Conservation (phyloP, 2,329 filamentous ascomycete species). For the Fonsecaea erecta region DNA sequence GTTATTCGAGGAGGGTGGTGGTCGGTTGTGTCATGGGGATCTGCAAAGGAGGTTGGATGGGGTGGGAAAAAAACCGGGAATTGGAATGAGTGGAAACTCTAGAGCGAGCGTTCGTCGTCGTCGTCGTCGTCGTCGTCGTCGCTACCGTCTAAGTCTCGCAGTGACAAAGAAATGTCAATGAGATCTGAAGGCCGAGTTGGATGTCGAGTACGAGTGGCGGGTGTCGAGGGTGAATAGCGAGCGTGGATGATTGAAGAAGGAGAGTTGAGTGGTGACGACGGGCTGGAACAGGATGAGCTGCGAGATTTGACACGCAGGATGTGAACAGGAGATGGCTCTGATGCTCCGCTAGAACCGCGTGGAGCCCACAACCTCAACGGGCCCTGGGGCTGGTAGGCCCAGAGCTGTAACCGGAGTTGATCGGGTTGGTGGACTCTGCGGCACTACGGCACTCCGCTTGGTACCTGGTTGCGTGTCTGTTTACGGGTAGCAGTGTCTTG, state of each 20-base stretch:
- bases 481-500: slow-evolving; percentile 5
- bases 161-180: slow-evolving; percentile 27
- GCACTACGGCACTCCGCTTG: not conserved
- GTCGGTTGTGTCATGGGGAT: slow-evolving; percentile 31
- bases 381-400: not conserved
- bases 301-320: slow-evolving; percentile 26
- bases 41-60: slow-evolving; percentile 17
- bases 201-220: slow-evolving; percentile 12
- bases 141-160: slow-evolving; percentile 1
- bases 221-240: slow-evolving; percentile 25
- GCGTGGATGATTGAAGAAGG: slow-evolving; percentile 21
- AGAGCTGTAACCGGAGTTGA: not conserved
- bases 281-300: slow-evolving; percentile 32
- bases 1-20: slow-evolving; percentile 21
- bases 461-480: not conserved
- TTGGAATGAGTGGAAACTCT: slow-evolving; percentile 29
- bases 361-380: not conserved
- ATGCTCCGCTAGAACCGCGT: not conserved
- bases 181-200: not conserved
- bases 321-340: not conserved
- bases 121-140: not conserved
- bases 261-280: slow-evolving; percentile 23
- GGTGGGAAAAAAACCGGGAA: slow-evolving; percentile 21
- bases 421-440: slow-evolving; percentile 2
- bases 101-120: slow-evolving; percentile 24